A percentile compares a stretch with the other conserved stretches of the same genome.
Evolutionary conservation across 148 eudicot genomes (phyloP).

Genomic region (Cornus kousa): DNA sequence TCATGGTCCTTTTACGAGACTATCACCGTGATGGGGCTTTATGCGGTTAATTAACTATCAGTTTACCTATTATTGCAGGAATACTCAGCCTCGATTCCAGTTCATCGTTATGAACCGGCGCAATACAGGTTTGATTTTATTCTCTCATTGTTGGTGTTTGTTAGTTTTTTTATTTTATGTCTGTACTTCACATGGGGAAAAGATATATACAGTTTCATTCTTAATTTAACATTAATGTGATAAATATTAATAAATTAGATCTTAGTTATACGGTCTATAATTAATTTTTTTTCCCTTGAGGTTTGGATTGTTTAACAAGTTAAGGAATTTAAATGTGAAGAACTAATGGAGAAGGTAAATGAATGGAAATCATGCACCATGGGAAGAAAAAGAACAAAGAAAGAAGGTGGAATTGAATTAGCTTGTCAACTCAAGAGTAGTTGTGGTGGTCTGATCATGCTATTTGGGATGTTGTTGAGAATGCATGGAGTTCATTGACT

Average conservation of each 20-base stretch:
- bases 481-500: background rate
- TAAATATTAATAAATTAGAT: too few relatives aligned
- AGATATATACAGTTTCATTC: background rate
- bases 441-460: background rate
- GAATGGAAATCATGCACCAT: too few relatives aligned
- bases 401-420: too few relatives aligned
- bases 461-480: background rate
- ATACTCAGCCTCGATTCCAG: slow-evolving; percentile 70
- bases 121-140: slow-evolving; percentile 49
- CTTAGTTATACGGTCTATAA: too few relatives aligned
- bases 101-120: slow-evolving; percentile 82
- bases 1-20: background rate
- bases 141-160: background rate
- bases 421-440: background rate
- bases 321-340: background rate
- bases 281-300: too few relatives aligned
- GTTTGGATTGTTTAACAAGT: too few relatives aligned
- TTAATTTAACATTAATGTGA: too few relatives aligned
- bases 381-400: too few relatives aligned
- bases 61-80: slow-evolving; percentile 36
- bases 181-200: background rate
- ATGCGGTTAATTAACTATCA: background rate
- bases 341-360: too few relatives aligned
- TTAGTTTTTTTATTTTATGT: background rate
- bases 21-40: too few relatives aligned